phyloP scores from a whole-genome alignment of 179 eudicot genomes.

The Vitellaria paradoxa region DNA sequence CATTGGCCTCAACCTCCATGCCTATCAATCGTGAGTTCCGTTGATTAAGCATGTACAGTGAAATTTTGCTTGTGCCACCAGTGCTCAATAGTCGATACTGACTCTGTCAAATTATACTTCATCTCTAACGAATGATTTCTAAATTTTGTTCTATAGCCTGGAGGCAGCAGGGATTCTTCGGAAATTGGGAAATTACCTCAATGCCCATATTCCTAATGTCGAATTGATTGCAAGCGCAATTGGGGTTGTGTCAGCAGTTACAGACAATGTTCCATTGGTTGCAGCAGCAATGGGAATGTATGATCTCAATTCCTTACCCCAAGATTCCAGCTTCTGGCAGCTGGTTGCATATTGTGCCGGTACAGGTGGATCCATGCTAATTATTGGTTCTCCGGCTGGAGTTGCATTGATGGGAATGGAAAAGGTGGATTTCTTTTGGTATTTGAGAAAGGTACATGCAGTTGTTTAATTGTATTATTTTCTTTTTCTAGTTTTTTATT shows the following conservation, averaged over 20 bases:
- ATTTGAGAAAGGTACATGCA: conserved; percentile 61
- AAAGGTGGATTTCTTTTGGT: conserved; percentile 93
- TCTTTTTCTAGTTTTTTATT: no score
- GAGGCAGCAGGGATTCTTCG: conserved; percentile 93
- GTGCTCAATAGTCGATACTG: no score
- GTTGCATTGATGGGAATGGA: conserved; percentile 98
- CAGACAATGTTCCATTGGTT: conserved; percentile 94
- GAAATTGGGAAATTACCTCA: conserved; percentile 88
- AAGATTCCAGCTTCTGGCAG: conserved; percentile 94
- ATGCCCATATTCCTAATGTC: conserved; percentile 65
- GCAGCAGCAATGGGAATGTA: conserved; percentile 99
- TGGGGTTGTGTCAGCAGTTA: conserved; percentile 81
- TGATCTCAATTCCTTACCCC: conserved; percentile 73
- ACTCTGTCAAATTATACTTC: background rate
- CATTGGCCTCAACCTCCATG: no score
- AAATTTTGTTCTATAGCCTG: conserved; percentile 40
- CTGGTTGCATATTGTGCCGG: conserved; percentile 87
- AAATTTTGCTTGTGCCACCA: background rate
- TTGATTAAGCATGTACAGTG: background rate
- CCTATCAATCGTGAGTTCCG: no score
- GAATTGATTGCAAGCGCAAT: conserved; percentile 84
- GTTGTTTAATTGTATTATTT: background rate
- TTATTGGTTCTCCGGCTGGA: conserved; percentile 95
- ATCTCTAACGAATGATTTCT: conserved; percentile 3
- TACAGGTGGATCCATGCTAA: conserved; percentile 93